Evolutionary conservation across 1,139 yeast species (phyloP).

Genomic region (Suhomyces anneliseae): DNA sequence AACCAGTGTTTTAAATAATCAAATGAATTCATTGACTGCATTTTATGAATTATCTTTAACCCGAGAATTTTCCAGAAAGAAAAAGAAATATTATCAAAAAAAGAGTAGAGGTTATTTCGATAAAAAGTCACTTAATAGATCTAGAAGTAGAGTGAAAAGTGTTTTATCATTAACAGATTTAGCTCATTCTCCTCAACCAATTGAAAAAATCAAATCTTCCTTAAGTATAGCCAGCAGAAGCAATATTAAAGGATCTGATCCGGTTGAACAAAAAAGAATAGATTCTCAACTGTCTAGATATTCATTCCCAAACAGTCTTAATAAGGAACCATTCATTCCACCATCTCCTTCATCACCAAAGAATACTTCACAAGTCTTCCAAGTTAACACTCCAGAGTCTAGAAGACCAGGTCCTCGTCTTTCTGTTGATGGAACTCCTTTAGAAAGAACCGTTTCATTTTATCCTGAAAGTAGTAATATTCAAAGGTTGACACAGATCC

Average conservation of each 20-base stretch:
- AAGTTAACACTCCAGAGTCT: constrained; percentile 6
- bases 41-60: constrained; percentile 77
- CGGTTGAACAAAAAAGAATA: constrained; percentile 12
- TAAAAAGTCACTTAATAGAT: constrained; percentile 44
- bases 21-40: constrained; percentile 81
- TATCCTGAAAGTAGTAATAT: constrained; percentile 28
- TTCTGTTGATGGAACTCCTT: constrained; percentile 17
- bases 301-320: constrained; percentile 8
- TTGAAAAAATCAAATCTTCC: constrained; percentile 42
- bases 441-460: constrained; percentile 36
- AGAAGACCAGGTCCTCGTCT: constrained; percentile 3
- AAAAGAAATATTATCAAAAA: constrained; percentile 31
- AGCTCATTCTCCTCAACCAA: constrained; percentile 30
- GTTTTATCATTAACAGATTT: constrained; percentile 39
- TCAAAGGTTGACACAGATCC: constrained; percentile 11
- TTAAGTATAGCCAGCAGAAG: constrained; percentile 30
- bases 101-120: constrained; percentile 43
- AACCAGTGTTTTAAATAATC: constrained; percentile 57
- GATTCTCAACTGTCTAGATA: constrained; percentile 17
- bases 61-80: constrained; percentile 49
- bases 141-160: constrained; percentile 51
- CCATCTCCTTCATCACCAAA: constrained; percentile 7
- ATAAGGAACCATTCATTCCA: constrained; percentile 1
- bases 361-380: not conserved
- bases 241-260: constrained; percentile 10